Evolutionary conservation across 2,329 filamentous ascomycete species (phyloP).

Genomic region (Calonectria hongkongensis): DNA sequence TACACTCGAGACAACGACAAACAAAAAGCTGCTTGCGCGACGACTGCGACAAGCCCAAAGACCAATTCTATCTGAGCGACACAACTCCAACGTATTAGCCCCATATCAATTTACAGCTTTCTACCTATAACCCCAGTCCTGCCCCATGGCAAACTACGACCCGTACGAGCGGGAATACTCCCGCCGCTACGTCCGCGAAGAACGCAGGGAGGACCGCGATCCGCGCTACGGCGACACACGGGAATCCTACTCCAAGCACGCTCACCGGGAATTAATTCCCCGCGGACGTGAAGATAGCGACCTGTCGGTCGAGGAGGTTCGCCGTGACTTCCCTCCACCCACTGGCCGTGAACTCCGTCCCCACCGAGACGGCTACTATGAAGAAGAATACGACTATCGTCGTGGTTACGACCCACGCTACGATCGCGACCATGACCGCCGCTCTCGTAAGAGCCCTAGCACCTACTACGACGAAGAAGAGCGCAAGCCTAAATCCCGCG

Average conservation of each 20-base stretch:
- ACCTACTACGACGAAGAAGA: constrained; percentile 76
- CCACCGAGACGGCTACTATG: constrained; percentile 77
- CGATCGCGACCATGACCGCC: constrained; percentile 65
- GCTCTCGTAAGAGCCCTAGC: constrained; percentile 67
- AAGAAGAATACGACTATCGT: constrained; percentile 70
- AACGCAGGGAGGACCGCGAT: constrained; percentile 70
- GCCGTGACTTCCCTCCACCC: constrained; percentile 89
- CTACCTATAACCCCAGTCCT: constrained; percentile 16
- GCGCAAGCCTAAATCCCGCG: constrained; percentile 66
- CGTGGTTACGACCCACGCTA: constrained; percentile 70
- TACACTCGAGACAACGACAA: constrained; percentile 9
- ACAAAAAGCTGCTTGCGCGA: constrained; percentile 7
- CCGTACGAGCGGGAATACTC: constrained; percentile 71
- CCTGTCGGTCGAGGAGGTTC: constrained; percentile 86
- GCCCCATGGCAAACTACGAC: constrained; percentile 70
- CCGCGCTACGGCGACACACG: constrained; percentile 72
- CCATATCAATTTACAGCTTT: constrained; percentile 17
- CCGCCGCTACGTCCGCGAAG: constrained; percentile 73
- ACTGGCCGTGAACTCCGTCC: constrained; percentile 71
- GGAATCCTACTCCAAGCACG: constrained; percentile 68
- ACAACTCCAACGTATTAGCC: not conserved
- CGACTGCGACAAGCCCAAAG: not conserved
- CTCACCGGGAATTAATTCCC: constrained; percentile 72
- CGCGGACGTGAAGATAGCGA: constrained; percentile 83
- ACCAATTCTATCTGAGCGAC: constrained; percentile 9